Base-by-base conservation (phyloP, 345 rosid species). In the Heritiera littoralis region DNA sequence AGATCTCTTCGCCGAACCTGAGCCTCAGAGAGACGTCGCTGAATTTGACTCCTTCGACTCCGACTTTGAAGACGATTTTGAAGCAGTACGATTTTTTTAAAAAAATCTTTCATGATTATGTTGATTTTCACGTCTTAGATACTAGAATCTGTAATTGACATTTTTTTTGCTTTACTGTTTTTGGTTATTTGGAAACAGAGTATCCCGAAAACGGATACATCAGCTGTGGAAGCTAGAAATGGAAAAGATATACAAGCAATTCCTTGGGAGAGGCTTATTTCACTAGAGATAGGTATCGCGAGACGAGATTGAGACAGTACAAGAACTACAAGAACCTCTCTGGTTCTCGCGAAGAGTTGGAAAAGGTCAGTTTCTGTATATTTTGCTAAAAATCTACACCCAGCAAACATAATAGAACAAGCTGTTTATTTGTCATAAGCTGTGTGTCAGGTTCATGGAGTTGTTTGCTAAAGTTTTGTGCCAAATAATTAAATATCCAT, bases 171-270 rank as follows among this genome's bases (percentile, higher is more conserved):
- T 52, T 14, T 13, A 13, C 13, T 52, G 18, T 52, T 52, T 52
- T 6, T 52, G 66, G 74, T 67, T 66, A 23, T 67, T 66, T 77
- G 66, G 61, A 49, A 52, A 78, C 84, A 87, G 99, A 84, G 77
- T 75, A 85, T 90, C 81, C 15, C 84, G 4, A 89, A 85, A 88
- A 82, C 81, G 30, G 96, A 96, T 81, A 96, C 99, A 0, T 85
- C 97, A 18, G 97, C 99, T 51, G 54, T 81, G 3, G 97, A 94
- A 84, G 97, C 91, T 1, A 92, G 93, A 82, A 89, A 91, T 64
- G 99, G 99, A 10, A 91, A 92, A 83, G 98, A 96, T 78, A 91
- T 93, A 30, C 98, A 94, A 77, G 99, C 97, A 9, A 96, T 94
- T 30, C 94, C 97, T 8, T 96, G 99, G 98, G 97, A 89, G 85